These are phyloP conservation scores for Suillus brevipes DNA, from an alignment of 768 basidiomycete genomes.

Conservation along the genomic window DNA sequence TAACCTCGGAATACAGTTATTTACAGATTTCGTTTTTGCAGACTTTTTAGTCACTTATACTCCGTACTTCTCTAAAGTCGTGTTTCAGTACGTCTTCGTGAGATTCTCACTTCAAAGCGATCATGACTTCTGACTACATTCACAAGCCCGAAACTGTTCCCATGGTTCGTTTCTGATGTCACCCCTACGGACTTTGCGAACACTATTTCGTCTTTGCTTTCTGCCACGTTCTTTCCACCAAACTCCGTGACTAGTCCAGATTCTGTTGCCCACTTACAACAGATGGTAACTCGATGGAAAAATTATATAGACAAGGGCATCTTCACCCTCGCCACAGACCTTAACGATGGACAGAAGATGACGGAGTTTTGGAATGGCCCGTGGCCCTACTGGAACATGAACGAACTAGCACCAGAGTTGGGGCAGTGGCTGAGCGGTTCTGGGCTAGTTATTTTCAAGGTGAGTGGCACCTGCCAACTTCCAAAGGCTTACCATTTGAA, in stretches of 20 bases:
- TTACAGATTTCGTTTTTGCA: slow-evolving; percentile 90
- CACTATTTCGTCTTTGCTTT: slow-evolving; percentile 57
- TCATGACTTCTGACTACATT: slow-evolving; percentile 15
- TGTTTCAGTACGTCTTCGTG: slow-evolving; percentile 77
- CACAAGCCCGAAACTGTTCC: slow-evolving; percentile 84
- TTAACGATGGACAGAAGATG: slow-evolving; percentile 31
- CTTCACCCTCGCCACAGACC: slow-evolving; percentile 60
- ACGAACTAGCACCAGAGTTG: slow-evolving; percentile 48
- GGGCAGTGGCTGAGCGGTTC: slow-evolving; percentile 52
- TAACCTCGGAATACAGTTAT: slow-evolving; percentile 52
- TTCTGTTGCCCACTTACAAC: slow-evolving; percentile 45
- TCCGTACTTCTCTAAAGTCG: slow-evolving; percentile 74
- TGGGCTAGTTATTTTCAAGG: slow-evolving; percentile 84
- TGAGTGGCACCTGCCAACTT: slow-evolving; percentile 24
- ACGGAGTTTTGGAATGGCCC: slow-evolving; percentile 73
- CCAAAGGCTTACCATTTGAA: background rate
- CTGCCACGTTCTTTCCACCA: slow-evolving; percentile 57
- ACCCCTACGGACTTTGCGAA: slow-evolving; percentile 79
- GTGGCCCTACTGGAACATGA: slow-evolving; percentile 77
- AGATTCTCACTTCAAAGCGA: background rate
- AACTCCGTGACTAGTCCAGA: slow-evolving; percentile 24
- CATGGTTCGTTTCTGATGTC: slow-evolving; percentile 98
- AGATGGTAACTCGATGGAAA: slow-evolving; percentile 73
- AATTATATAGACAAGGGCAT: slow-evolving; percentile 64
- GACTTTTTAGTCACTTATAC: slow-evolving; percentile 92